Base-by-base conservation (phyloP, 805 yeast species). In the Barnettozyma salicaria region DNA sequence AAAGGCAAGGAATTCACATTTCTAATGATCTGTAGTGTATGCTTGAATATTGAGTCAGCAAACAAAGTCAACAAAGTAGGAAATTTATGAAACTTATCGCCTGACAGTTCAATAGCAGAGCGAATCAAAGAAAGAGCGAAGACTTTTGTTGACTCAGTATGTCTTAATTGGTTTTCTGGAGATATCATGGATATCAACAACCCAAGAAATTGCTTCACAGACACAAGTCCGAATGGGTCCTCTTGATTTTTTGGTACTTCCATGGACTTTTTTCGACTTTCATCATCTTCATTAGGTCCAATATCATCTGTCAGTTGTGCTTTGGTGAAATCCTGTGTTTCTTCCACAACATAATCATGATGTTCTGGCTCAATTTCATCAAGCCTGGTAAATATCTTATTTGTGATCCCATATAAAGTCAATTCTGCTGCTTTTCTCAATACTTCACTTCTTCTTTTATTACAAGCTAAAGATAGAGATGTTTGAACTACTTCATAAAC, bases 401-500 rank as follows among this genome's bases (percentile, higher is more conserved):
- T 71, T 0, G 95, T 79, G 32, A 88, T 79, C 2, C 78, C 62
- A 26, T 74, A 65, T 70, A 87, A 71, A 1, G 95, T 73, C 64
- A 82, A 72, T 53, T 89, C 97, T 0, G 97, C 97, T 0, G 95
- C 82, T 42, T 81, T 75, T 51, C 97, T 70, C 41, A 92, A 68
- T 7, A 89, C 85, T 49, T 90, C 97, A 42, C 95, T 80, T 56
- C 97, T 74, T 56, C 89, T 74, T 62, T 86, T 85, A 57, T 92
- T 95, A 53, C 95, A 86, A 2, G 97, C 95, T 59, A 92, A 71
- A 5, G 94, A 80, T 54, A 92, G 71, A 40, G 95, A 85, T 1
- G 97, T 89, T 52, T 90, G 96, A 20, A 89, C 74, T 19, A 88
- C 88, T 54, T 90, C 97, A 44, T 84, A 80, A 41, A 92, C 74